Evolutionary conservation across 2,329 filamentous ascomycete genomes (phyloP), one percentile per base, ranked within the genome.

Genomic region (Penicillium sp.): DNA sequence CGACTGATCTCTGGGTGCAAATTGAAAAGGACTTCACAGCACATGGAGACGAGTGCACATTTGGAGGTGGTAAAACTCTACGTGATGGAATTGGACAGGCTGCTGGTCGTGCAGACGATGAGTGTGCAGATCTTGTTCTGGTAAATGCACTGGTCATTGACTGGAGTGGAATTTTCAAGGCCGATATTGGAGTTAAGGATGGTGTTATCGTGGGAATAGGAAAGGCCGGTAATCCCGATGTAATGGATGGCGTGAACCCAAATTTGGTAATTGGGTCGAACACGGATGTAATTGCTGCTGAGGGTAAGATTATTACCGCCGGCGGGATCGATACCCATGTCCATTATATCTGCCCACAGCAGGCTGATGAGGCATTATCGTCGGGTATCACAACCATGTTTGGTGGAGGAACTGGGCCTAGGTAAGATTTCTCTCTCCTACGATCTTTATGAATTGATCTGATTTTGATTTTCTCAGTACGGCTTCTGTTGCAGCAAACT

Each of bases 41-140:
- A 3, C 95, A 96, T 68, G 93, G 93, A 7, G 93, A 97, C 58
- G 93, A 97, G 75, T 97, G 92, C 70, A 88, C 91, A 58, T 97
- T 97, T 72, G 93, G 93, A 13, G 93, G 93, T 37, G 93, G 93
- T 40, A 97, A 97, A 80, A 94, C 91, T 30, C 75, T 97, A 52
- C 84, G 93, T 55, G 93, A 97, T 71, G 93, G 93, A 26, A 97
- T 97, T 92, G 93, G 92, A 2, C 92, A 97, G 76, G 90, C 91
- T 4, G 88, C 87, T 20, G 92, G 90, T 4, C 81, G 90, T n/a
- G 36, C 74, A 82, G 0, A 88, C 93, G 63, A 78, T 2, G 85
- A 92, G 20, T 85, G 84, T 20, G 75, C 97, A 52, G 93, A 97
- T 69, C 83, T 93, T 40, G 90, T 96, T 21, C 84, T 97, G 53